Evolutionary conservation across 208 protist species (phyloP).

Genomic region (Leishmania major): DNA sequence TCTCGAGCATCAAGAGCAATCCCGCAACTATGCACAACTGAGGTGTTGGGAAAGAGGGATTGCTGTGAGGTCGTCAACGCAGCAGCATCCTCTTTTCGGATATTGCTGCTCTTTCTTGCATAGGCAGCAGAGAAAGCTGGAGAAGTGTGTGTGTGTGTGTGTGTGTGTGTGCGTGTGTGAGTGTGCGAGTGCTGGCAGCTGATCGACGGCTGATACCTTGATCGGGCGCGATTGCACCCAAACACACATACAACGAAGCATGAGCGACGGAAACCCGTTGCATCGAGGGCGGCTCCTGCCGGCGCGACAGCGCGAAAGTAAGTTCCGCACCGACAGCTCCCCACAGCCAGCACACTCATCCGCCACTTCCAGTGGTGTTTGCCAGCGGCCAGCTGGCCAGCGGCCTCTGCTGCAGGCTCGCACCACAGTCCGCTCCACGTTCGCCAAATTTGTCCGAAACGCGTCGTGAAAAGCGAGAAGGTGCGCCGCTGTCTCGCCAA

Average conservation of each 20-base stretch:
- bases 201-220: background rate
- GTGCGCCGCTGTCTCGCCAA: slow-evolving; percentile 36
- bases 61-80: too few species aligned
- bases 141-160: background rate
- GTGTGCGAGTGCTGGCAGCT: background rate
- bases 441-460: slow-evolving; percentile 26
- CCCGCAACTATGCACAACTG: background rate
- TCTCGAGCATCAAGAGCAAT: background rate
- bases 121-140: background rate
- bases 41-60: background rate
- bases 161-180: background rate
- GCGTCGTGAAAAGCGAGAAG: slow-evolving; percentile 30
- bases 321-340: background rate
- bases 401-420: slow-evolving; percentile 15
- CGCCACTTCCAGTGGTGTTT: slow-evolving; percentile 34
- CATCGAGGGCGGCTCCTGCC: background rate
- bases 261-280: background rate
- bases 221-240: background rate
- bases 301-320: background rate
- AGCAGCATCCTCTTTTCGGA: background rate
- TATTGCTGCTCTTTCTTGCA: background rate
- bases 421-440: slow-evolving; percentile 14
- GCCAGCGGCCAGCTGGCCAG: slow-evolving; percentile 21
- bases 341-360: background rate
- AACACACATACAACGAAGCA: background rate